A percentile compares a stretch with the other conserved stretches of the same genome.
Conservation (phyloP, 192 early-diverging fungal genomes). For the Linderina pennispora region DNA sequence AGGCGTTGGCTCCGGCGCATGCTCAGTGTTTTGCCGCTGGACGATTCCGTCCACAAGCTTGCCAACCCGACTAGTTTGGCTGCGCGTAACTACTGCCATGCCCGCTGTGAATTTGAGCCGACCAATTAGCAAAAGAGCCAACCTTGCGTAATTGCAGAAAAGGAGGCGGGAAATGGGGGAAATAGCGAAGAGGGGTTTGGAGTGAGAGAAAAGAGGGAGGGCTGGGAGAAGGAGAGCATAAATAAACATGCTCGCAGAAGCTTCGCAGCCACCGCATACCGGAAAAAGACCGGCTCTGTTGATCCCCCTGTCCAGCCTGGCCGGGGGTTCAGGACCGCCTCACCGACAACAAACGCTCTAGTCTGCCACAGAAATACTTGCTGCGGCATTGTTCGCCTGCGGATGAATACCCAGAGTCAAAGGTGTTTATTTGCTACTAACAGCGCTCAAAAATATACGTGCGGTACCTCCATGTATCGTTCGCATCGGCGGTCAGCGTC, state of each 20-base stretch:
- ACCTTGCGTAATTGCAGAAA: too few species aligned
- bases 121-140: too few species aligned
- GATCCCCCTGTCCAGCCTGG: too few species aligned
- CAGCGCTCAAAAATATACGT: slow-evolving; percentile 14
- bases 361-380: too few species aligned
- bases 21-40: background rate
- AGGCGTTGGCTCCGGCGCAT: background rate
- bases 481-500: background rate
- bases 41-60: slow-evolving; percentile 5
- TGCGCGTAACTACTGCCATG: slow-evolving; percentile 44
- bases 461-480: slow-evolving; percentile 2
- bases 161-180: background rate
- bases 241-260: too few species aligned
- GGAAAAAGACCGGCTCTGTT: too few species aligned
- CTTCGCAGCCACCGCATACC: too few species aligned
- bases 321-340: too few species aligned
- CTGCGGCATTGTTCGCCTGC: too few species aligned
- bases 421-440: background rate
- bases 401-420: too few species aligned
- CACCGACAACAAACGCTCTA: too few species aligned
- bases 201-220: background rate
- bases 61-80: slow-evolving; percentile 10
- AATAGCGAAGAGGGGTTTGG: background rate
- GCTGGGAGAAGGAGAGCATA: too few species aligned
- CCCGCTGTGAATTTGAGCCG: background rate